These are phyloP conservation scores for Zymoseptoria passerinii DNA, from an alignment of 2,329 filamentous ascomycete species.

Conservation along the genomic window DNA sequence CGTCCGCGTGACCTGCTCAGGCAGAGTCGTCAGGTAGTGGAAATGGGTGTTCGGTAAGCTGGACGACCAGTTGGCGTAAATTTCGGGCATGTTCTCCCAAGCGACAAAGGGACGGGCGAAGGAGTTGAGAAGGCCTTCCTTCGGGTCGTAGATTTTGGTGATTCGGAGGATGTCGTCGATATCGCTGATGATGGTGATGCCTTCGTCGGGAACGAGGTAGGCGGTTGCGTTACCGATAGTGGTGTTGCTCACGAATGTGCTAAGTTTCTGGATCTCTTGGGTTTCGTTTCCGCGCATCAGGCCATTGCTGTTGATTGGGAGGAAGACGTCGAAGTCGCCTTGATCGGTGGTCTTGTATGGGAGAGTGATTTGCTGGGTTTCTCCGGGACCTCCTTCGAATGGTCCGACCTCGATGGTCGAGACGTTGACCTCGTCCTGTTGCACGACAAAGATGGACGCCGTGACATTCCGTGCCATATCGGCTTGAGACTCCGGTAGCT, in stretches of 20 bases:
- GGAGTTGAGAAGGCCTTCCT: conserved; percentile 66
- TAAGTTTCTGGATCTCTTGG: conserved; percentile 55
- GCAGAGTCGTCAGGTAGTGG: conserved; percentile 74
- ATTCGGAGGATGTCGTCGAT: conserved; percentile 75
- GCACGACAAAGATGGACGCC: conserved; percentile 64
- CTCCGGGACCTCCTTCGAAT: conserved; percentile 42
- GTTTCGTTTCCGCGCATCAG: conserved; percentile 58
- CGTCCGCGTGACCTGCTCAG: conserved; percentile 66
- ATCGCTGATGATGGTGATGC: conserved; percentile 66
- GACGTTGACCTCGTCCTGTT: conserved; percentile 58
- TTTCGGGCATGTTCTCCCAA: conserved; percentile 73
- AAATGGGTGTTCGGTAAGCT: conserved; percentile 62
- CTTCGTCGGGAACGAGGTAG: conserved; percentile 62
- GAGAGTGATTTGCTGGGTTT: conserved; percentile 53
- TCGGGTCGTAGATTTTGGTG: conserved; percentile 70
- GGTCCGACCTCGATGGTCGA: conserved; percentile 53
- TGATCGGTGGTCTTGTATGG: conserved; percentile 57
- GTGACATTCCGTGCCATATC: conserved; percentile 67
- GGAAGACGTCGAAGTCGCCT: conserved; percentile 67
- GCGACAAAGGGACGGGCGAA: conserved; percentile 62
- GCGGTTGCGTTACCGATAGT: conserved; percentile 66
- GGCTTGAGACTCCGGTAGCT: conserved; percentile 52
- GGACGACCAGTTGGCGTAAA: conserved; percentile 68
- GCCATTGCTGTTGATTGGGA: conserved; percentile 54
- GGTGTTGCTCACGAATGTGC: conserved; percentile 55